Percentiles rank a stretch among this genome's conserved stretches.
Conservation (phyloP, 305 asterid species). For the Fraxinus platypoda region DNA sequence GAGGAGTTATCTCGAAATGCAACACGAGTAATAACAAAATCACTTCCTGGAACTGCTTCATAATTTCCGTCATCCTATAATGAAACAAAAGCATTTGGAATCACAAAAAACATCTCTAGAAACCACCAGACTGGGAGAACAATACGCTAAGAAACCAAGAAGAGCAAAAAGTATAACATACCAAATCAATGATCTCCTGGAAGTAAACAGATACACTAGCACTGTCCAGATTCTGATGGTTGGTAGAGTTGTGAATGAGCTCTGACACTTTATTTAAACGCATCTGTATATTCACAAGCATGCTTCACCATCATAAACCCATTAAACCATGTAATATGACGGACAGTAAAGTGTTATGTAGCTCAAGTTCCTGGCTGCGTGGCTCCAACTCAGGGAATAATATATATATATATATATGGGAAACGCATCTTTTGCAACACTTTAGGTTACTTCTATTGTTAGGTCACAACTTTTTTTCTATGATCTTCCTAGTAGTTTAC, state of each 20-base stretch:
- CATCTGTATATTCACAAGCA: slow-evolving; percentile 58
- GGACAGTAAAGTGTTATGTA: background rate
- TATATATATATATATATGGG: background rate
- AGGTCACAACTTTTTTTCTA: background rate
- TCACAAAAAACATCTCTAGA: background rate
- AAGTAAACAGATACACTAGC: slow-evolving; percentile 96
- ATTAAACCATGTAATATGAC: background rate
- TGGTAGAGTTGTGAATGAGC: slow-evolving; percentile 95
- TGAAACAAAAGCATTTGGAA: slow-evolving; percentile 10
- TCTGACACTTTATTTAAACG: slow-evolving; percentile 94
- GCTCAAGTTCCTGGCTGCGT: background rate
- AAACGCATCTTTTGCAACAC: background rate
- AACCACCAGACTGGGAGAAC: background rate
- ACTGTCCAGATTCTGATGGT: slow-evolving; percentile 91
- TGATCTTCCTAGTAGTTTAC: background rate
- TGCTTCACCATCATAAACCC: background rate
- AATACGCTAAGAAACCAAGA: background rate
- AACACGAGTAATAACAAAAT: slow-evolving; percentile 71
- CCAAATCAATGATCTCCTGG: slow-evolving; percentile 92
- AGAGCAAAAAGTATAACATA: slow-evolving; percentile 19
- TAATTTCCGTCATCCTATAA: slow-evolving; percentile 76
- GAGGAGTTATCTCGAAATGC: slow-evolving; percentile 93
- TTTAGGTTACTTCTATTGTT: background rate
- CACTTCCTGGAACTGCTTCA: slow-evolving; percentile 83
- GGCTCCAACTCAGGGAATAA: background rate